A percentile compares a stretch with the other conserved stretches of the same genome.
Conservation (phyloP, 257 asterid species). For the Leonotis leonurus region DNA sequence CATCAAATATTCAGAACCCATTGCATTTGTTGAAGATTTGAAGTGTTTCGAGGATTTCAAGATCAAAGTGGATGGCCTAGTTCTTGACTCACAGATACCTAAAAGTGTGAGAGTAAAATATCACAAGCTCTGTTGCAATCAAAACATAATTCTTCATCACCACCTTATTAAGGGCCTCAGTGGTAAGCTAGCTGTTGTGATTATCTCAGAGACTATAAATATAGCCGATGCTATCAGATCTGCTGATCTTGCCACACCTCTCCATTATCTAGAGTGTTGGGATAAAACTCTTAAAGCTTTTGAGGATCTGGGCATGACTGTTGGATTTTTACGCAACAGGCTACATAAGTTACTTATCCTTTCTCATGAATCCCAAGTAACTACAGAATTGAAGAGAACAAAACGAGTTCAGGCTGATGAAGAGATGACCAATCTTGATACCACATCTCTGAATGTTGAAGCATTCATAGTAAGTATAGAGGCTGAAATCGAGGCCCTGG, state of each 20-base stretch:
- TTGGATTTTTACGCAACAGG: constrained; percentile 45
- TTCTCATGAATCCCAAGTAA: constrained; percentile 21
- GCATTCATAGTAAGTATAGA: constrained; percentile 20
- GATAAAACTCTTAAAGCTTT: constrained; percentile 51
- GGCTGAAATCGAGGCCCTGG: constrained; percentile 32
- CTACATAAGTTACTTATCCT: constrained; percentile 23
- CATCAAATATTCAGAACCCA: constrained; percentile 28
- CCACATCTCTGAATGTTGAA: constrained; percentile 18
- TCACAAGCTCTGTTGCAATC: constrained; percentile 50
- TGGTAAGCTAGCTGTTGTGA: constrained; percentile 43
- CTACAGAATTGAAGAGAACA: constrained; percentile 12
- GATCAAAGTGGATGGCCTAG: constrained; percentile 38
- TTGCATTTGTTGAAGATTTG: constrained; percentile 26
- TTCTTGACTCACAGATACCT: constrained; percentile 44
- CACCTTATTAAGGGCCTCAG: constrained; percentile 42
- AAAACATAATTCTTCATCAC: constrained; percentile 42
- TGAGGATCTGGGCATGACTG: constrained; percentile 55
- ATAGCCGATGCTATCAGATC: constrained; percentile 54
- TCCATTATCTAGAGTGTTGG: constrained; percentile 33
- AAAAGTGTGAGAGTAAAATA: constrained; percentile 30
- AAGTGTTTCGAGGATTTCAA: constrained; percentile 41
- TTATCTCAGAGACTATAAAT: constrained; percentile 37
- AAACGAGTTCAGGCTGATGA: constrained; percentile 24
- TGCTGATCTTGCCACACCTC: constrained; percentile 21
- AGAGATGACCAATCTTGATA: constrained; percentile 21